Evolutionary conservation across 805 yeast genomes (phyloP).

Genomic region (Clavispora phyllophila): DNA sequence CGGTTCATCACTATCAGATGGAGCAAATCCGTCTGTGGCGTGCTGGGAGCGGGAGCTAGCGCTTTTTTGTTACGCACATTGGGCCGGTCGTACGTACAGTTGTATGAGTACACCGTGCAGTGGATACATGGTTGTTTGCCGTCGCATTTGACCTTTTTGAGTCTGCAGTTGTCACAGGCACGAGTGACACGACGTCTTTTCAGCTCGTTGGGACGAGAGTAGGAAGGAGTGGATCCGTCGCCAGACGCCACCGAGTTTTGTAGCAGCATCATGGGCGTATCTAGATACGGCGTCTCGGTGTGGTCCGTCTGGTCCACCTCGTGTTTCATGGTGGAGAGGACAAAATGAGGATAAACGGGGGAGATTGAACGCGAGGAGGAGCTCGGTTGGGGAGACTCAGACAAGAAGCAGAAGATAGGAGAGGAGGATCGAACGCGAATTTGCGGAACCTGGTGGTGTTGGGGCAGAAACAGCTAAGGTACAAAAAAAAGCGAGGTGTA

Average conservation of each 20-base stretch:
- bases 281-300: neutral
- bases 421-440: too few relatives aligned
- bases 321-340: neutral
- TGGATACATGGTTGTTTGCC: slow-evolving; percentile 75
- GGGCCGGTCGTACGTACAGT: slow-evolving; percentile 82
- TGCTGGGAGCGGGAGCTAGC: slow-evolving; percentile 10
- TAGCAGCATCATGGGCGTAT: neutral
- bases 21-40: slow-evolving; percentile 15
- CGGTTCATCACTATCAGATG: slow-evolving; percentile 14
- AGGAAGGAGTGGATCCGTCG: neutral
- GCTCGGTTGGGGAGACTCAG: too few relatives aligned
- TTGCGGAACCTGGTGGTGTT: too few relatives aligned
- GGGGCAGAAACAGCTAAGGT: neutral
- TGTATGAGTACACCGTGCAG: slow-evolving; percentile 82
- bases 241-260: neutral
- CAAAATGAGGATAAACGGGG: neutral
- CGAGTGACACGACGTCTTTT: slow-evolving; percentile 64
- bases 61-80: slow-evolving; percentile 47
- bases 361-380: too few relatives aligned
- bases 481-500: neutral
- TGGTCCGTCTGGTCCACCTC: neutral
- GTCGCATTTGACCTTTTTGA: slow-evolving; percentile 75
- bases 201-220: slow-evolving; percentile 11
- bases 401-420: too few relatives aligned
- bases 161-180: slow-evolving; percentile 74